Percentiles rank a stretch among this genome's conserved stretches.
Evolutionary conservation across 192 early-diverging fungal species (phyloP).

Genomic region (Coemansia umbellata): DNA sequence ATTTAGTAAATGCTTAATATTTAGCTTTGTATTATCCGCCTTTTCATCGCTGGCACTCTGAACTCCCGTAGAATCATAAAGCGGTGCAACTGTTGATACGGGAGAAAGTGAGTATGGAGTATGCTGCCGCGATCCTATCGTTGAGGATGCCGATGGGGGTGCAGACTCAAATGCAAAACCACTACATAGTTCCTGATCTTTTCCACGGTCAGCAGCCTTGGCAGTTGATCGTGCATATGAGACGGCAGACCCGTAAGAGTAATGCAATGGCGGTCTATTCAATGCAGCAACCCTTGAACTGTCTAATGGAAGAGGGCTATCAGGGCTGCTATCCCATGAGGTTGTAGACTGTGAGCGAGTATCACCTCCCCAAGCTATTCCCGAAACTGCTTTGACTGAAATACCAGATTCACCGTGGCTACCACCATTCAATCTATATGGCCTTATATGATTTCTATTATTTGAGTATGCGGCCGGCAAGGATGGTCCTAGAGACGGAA

Average conservation of each 20-base stretch:
- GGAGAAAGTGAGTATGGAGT: conserved; percentile 33
- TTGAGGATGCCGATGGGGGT: conserved; percentile 5
- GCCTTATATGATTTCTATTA: not conserved
- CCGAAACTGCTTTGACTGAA: no score
- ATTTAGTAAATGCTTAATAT: conserved; percentile 33
- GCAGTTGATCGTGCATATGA: conserved; percentile 35
- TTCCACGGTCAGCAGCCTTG: not conserved
- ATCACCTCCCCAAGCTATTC: no score
- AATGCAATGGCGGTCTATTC: no score
- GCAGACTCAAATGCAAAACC: not conserved
- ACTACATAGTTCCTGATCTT: not conserved
- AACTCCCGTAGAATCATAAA: not conserved
- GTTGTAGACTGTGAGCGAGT: no score
- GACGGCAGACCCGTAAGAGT: conserved; percentile 4
- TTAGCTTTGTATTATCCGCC: conserved; percentile 15
- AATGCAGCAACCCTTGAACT: no score
- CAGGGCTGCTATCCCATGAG: not conserved
- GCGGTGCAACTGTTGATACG: conserved; percentile 8
- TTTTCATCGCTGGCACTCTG: not conserved
- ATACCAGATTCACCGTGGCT: no score
- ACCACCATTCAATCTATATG: not conserved
- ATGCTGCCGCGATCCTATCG: conserved; percentile 8
- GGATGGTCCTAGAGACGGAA: conserved; percentile 9
- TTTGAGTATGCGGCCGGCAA: not conserved
- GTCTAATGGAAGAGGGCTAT: not conserved